Base-by-base conservation (phyloP, 352 stramenopile species). In the Phytophthora cryptogea region DNA sequence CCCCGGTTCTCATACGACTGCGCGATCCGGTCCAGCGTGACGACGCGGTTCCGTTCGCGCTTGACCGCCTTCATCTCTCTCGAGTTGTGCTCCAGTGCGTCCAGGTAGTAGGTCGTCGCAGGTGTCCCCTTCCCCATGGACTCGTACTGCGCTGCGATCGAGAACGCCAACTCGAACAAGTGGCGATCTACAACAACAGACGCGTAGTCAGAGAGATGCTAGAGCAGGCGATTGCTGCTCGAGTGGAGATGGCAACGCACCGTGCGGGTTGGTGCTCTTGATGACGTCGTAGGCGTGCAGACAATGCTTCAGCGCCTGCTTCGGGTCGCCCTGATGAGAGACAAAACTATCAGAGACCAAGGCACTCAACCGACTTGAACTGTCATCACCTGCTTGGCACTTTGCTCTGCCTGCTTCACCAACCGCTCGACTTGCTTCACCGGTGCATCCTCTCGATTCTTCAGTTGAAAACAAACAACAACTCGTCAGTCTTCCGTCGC, bases 71-170 rank as follows among this genome's bases (percentile, higher is more conserved):
- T 71, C 45, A 88, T 39, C 28, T 72, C 63, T 17, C 45, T 52
- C 16, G 50, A 64, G 33, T 61, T 70, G 43, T 80, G 73, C 9
- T 78, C 65, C 26, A 94, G 45, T 3, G 84, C 82, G 8, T 92
- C 82, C 8, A 89, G 67, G 49, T 94, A 94, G 58, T 84, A 91
- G 35, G 71, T 76, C 10, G 72, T 87, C 9, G 84, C 82, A 35
- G 69, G 66, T 2, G 56, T 55, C 5, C 58, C 55, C 30, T 74
- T 75, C 10, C 51, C 65, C 26, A 91, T 52, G 14, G 78, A 66
- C 51, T 92, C 83, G 54, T 87, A 90, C 65, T 92, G 84, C 23
- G 84, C 82, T 16, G 84, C 82, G 30, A 94, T 88, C 8, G 76
- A 59, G 36, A 94, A 92, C 17, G 82, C 80, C 11, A 94, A 46